Base-by-base conservation (phyloP, 352 stramenopile species). In the Pythium oligandrum region DNA sequence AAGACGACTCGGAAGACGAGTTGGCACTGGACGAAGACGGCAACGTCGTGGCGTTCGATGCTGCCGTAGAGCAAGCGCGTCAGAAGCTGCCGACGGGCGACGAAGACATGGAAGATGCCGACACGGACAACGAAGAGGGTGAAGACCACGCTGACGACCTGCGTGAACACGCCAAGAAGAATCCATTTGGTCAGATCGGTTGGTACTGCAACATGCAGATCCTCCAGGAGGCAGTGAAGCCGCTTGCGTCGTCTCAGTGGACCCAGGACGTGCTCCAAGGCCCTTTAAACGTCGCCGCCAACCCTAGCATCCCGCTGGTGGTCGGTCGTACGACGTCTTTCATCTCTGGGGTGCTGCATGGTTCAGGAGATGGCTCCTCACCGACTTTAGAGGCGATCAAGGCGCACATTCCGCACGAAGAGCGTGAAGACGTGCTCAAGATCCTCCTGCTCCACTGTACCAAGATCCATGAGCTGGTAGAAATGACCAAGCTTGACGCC, bases 21-120 rank as follows among this genome's bases (percentile, higher is more conserved):
- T 4, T 10, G 26, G 36, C 31, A 26, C 48, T 54, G 36, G 40
- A 48, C 6, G 11, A 40, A 6, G 50, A 48, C 30, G 50, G 33
- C 40, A 32, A 56, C 31, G 40, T 42, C 12, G 50, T 56, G 50
- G 11, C 39, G 50, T 56, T 48, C 40, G 50, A 56, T 26, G 39
- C 35, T 6, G 50, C 50, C 3, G n/a, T 35, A 11, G 17, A 9
- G 2, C 30, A 56, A n/a, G 49, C 39, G 7, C 11, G 7, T 11
- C 7, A 11, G 38, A 11, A 42, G 38, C 7, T 42, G n/a, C n/a
- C n/a, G 38, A 11, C 38, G 11, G 11, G 7, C 7, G 38, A 42
- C 38, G 38, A n/a, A 42, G 38, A 11, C 38, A 7, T 11, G 11
- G 38, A 42, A 42, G n/a, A n/a, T n/a, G n/a, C n/a, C n/a, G 11